These are phyloP conservation scores for Phytophthora ramorum DNA, from an alignment of 352 stramenopile species.

Conservation along the genomic window DNA sequence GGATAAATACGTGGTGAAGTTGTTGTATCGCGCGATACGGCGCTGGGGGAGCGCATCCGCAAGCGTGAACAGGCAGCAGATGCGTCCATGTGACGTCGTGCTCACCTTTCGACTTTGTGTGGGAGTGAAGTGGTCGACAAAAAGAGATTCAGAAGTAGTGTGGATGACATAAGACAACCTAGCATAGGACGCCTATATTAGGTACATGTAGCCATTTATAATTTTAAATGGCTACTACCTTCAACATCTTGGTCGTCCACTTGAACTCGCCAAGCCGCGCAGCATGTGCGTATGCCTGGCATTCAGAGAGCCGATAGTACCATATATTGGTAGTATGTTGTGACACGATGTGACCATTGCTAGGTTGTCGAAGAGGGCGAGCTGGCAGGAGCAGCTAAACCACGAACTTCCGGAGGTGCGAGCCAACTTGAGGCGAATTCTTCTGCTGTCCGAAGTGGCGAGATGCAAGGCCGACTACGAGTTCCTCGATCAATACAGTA, in stretches of 20 bases:
- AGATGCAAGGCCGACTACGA: slow-evolving; percentile 68
- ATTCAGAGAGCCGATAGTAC: background rate
- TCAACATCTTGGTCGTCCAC: background rate
- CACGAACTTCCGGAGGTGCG: slow-evolving; percentile 50
- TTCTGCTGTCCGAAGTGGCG: slow-evolving; percentile 50
- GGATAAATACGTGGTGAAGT: background rate
- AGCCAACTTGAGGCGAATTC: slow-evolving; percentile 47
- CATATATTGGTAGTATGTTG: background rate
- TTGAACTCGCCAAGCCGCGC: slow-evolving; percentile 2
- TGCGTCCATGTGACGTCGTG: background rate
- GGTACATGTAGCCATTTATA: slow-evolving; percentile 13
- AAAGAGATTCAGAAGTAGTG: background rate
- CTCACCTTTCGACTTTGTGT: slow-evolving; percentile 32
- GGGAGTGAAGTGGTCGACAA: slow-evolving; percentile 3
- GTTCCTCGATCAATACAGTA: slow-evolving; percentile 72
- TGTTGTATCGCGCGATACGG: background rate
- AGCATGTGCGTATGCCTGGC: slow-evolving; percentile 15
- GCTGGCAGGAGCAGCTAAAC: slow-evolving; percentile 34
- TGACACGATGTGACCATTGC: background rate
- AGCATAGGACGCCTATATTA: slow-evolving; percentile 1
- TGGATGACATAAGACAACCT: background rate
- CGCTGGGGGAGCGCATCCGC: background rate
- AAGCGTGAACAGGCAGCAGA: background rate
- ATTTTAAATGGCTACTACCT: slow-evolving; percentile 11
- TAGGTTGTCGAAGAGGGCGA: slow-evolving; percentile 33